These are phyloP conservation scores for Gymnopilus junonius DNA, from an alignment of 768 basidiomycete genomes.

Conservation along the genomic window DNA sequence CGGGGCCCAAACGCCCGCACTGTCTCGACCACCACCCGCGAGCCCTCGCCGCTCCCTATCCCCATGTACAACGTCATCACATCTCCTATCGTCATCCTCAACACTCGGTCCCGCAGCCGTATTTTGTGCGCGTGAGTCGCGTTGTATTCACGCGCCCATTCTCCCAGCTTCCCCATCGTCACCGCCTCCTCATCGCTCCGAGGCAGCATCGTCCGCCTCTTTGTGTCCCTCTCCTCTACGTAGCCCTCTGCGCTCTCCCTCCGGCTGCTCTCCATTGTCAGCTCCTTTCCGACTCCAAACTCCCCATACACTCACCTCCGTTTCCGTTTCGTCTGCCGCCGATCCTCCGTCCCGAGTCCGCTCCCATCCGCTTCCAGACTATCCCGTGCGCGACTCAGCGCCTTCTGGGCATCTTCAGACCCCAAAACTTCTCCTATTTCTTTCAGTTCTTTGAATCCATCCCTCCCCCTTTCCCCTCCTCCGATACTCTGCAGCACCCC, in stretches of 20 bases:
- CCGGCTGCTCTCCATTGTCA: neutral
- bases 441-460: slow-evolving; percentile 16
- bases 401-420: slow-evolving; percentile 60
- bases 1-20: slow-evolving; percentile 75
- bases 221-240: slow-evolving; percentile 37
- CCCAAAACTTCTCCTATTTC: slow-evolving; percentile 48
- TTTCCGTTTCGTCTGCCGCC: slow-evolving; percentile 54
- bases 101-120: slow-evolving; percentile 58
- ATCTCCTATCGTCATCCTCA: slow-evolving; percentile 68
- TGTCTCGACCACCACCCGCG: slow-evolving; percentile 57
- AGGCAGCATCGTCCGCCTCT: slow-evolving; percentile 41
- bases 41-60: slow-evolving; percentile 37
- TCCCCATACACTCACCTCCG: slow-evolving; percentile 48
- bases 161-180: slow-evolving; percentile 47
- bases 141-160: slow-evolving; percentile 67
- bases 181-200: slow-evolving; percentile 47
- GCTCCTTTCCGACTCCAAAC: neutral
- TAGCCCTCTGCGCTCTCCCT: slow-evolving; percentile 18
- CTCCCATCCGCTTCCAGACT: slow-evolving; percentile 58
- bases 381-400: slow-evolving; percentile 55
- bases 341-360: slow-evolving; percentile 48
- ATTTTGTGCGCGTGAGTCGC: slow-evolving; percentile 45
- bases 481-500: slow-evolving; percentile 15
- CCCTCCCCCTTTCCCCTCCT: slow-evolving; percentile 6
- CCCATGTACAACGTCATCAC: slow-evolving; percentile 70